phyloP scores from a whole-genome alignment of 176 grass and related monocot species.

The Canna indica region DNA sequence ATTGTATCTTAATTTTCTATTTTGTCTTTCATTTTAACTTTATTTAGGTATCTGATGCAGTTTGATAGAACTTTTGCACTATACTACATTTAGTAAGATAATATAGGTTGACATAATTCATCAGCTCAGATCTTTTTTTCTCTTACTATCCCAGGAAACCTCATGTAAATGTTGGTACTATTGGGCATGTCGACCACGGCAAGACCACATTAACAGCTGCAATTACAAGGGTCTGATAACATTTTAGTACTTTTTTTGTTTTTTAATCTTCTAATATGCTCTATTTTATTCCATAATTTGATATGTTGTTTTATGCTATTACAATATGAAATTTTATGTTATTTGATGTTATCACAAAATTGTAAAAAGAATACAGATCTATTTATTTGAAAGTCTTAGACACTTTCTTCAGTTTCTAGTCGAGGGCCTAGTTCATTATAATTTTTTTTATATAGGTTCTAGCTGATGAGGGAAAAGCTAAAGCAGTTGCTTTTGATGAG shows the following conservation, averaged over 20 bases:
- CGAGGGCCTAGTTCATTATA: neutral
- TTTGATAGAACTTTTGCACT: neutral
- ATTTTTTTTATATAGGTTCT: conserved; percentile 42
- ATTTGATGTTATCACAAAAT: neutral
- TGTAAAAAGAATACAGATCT: neutral
- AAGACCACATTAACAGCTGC: conserved; percentile 95
- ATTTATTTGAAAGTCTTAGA: neutral
- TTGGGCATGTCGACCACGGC: conserved; percentile 92
- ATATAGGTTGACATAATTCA: neutral
- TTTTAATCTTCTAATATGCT: too few species aligned
- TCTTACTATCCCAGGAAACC: conserved; percentile 64
- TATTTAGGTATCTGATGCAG: neutral
- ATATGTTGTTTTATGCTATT: neutral
- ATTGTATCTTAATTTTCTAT: neutral
- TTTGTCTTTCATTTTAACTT: neutral
- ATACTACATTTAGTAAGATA: neutral
- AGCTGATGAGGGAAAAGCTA: conserved; percentile 63
- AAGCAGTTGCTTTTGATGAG: conserved; percentile 89
- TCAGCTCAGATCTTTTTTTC: neutral
- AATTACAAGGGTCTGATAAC: conserved; percentile 62
- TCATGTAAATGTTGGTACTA: conserved; percentile 92
- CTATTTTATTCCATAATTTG: neutral
- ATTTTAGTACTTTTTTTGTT: neutral
- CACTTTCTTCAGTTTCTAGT: neutral
- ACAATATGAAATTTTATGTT: neutral